Conservation (phyloP, 225 moss, liverwort and hornwort species). For the Marchantia polymorpha region DNA sequence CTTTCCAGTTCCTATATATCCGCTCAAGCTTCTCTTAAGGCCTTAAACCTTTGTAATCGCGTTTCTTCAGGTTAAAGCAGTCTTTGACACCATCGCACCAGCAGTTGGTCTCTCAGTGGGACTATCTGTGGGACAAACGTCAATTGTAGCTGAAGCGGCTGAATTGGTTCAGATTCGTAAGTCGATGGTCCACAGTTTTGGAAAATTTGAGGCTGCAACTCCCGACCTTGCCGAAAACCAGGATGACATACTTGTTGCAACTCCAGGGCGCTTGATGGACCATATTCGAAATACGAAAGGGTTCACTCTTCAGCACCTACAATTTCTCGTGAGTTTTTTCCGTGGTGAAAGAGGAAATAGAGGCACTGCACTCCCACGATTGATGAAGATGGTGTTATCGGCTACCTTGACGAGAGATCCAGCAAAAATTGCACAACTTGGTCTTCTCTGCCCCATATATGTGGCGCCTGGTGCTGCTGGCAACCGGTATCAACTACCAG, state of each 20-base stretch:
- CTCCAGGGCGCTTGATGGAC: constrained; percentile 95
- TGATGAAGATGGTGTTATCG: constrained; percentile 91
- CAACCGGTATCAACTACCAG: constrained; percentile 88
- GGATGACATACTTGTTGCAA: constrained; percentile 87
- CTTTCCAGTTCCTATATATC: too few relatives aligned
- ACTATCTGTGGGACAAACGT: constrained; percentile 81
- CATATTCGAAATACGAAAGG: constrained; percentile 77
- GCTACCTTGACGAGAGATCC: constrained; percentile 97
- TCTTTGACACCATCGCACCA: constrained; percentile 83
- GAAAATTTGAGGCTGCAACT: constrained; percentile 30
- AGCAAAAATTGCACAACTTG: constrained; percentile 87
- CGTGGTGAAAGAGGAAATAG: constrained; percentile 52
- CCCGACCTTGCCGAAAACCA: constrained; percentile 50
- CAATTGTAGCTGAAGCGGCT: constrained; percentile 68
- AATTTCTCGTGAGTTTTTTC: constrained; percentile 60
- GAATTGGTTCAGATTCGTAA: constrained; percentile 63
- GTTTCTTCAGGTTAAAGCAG: constrained; percentile 71
- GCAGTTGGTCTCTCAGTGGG: constrained; percentile 92
- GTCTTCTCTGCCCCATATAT: constrained; percentile 80
- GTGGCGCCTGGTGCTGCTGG: constrained; percentile 70
- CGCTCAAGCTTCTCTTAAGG: background rate
- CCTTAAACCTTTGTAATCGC: background rate
- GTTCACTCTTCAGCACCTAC: constrained; percentile 85
- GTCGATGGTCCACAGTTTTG: constrained; percentile 73
- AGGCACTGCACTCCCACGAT: constrained; percentile 70